These are phyloP conservation scores for Phytophthora chlamydospora DNA, from an alignment of 352 stramenopile species.

Conservation along the genomic window DNA sequence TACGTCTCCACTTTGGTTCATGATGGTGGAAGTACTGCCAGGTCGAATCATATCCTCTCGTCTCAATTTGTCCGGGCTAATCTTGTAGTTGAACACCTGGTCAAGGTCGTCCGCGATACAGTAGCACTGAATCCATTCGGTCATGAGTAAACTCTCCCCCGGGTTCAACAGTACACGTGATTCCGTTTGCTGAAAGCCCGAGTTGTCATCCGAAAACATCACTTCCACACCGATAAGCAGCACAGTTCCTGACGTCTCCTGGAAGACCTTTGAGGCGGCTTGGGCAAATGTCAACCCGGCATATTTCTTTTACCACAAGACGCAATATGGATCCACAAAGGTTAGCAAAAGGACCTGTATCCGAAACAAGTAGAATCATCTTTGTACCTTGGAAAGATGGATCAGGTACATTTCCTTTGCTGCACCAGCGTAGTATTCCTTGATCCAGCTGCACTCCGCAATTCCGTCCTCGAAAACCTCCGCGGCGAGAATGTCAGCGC, in stretches of 20 bases:
- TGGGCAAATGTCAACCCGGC: slow-evolving; percentile 72
- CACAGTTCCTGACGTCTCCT: slow-evolving; percentile 67
- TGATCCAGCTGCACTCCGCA: slow-evolving; percentile 49
- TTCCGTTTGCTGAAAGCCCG: slow-evolving; percentile 36
- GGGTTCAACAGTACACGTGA: slow-evolving; percentile 82
- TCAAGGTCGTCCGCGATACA: slow-evolving; percentile 86
- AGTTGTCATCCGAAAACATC: slow-evolving; percentile 54
- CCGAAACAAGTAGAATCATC: not conserved
- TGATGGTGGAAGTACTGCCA: slow-evolving; percentile 36
- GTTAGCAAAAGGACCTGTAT: not conserved
- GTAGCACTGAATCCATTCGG: slow-evolving; percentile 83
- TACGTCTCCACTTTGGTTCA: slow-evolving; percentile 60
- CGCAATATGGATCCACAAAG: not conserved
- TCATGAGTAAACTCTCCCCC: slow-evolving; percentile 73
- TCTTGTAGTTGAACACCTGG: slow-evolving; percentile 63
- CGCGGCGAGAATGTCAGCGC: slow-evolving; percentile 25
- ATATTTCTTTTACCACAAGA: slow-evolving; percentile 53
- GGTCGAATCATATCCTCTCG: slow-evolving; percentile 47
- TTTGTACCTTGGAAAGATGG: slow-evolving; percentile 65
- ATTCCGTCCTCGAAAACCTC: slow-evolving; percentile 24
- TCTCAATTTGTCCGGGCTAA: slow-evolving; percentile 56
- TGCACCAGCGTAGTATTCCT: slow-evolving; percentile 81
- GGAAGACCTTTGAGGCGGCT: slow-evolving; percentile 63
- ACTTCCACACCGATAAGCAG: slow-evolving; percentile 85
- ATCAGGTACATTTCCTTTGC: slow-evolving; percentile 89